Percentiles rank a stretch among this genome's conserved stretches.
These are phyloP conservation scores for Aspergillus saccharolyticus DNA, from an alignment of 495 filamentous ascomycete species.

Conservation along the genomic window DNA sequence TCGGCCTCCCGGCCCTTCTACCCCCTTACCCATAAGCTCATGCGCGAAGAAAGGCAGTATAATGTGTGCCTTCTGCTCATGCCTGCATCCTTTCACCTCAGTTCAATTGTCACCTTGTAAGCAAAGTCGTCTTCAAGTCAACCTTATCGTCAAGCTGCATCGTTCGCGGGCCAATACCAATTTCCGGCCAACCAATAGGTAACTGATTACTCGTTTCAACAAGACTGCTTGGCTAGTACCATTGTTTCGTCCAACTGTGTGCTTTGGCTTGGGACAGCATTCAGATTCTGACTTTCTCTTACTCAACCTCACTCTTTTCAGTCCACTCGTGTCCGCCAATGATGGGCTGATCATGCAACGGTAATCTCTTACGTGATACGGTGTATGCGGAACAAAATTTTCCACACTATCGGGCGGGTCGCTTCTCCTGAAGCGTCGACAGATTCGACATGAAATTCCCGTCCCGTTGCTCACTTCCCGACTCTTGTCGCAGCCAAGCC, in stretches of 20 bases:
- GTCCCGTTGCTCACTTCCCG: background rate
- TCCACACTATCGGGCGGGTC: background rate
- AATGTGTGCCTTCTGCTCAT: background rate
- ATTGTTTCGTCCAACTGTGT: background rate
- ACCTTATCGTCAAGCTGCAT: too few species aligned
- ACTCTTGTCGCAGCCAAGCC: background rate
- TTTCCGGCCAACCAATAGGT: background rate
- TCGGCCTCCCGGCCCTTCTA: constrained; percentile 9
- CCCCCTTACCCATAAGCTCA: background rate
- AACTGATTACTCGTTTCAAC: background rate
- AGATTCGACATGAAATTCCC: background rate
- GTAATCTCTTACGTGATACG: background rate
- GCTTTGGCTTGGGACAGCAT: background rate
- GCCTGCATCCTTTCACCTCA: background rate
- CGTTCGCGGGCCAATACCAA: background rate
- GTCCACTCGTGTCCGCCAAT: background rate
- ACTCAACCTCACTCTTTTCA: background rate
- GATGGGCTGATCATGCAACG: background rate
- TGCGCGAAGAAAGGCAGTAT: background rate
- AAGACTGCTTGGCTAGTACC: background rate
- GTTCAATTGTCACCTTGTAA: background rate
- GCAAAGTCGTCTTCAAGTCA: background rate
- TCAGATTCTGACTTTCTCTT: background rate
- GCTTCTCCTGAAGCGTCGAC: constrained; percentile 1
- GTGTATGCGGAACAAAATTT: background rate